These are phyloP conservation scores for Colletotrichum sp. DNA, from an alignment of 2,329 filamentous ascomycete species.

Conservation along the genomic window DNA sequence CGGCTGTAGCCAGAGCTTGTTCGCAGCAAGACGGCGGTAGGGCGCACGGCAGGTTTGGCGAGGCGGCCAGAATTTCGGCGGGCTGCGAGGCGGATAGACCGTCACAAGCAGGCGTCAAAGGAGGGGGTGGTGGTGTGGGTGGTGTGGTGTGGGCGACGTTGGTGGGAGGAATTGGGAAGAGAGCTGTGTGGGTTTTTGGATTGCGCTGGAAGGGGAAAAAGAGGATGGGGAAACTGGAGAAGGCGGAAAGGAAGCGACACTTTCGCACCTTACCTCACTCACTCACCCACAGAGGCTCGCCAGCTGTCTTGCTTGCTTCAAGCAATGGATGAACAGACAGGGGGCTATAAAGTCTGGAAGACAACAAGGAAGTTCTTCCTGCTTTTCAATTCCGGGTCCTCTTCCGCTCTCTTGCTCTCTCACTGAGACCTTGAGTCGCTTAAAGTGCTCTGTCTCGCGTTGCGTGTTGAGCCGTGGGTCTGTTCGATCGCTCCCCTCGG, in stretches of 20 bases:
- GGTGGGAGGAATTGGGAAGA: slow-evolving; percentile 16
- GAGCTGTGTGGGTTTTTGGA: slow-evolving; percentile 19
- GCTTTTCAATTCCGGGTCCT: not conserved
- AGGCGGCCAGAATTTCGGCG: slow-evolving; percentile 5
- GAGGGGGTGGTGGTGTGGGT: slow-evolving; percentile 9
- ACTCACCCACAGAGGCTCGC: slow-evolving; percentile 9
- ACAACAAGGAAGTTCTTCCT: not conserved
- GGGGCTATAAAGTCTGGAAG: not conserved
- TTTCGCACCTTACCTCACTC: not conserved
- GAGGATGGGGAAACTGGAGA: slow-evolving; percentile 19
- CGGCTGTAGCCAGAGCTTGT: not conserved
- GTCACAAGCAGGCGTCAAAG: not conserved
- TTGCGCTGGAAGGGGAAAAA: slow-evolving; percentile 19
- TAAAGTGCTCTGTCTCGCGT: not conserved
- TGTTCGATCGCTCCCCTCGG: not conserved
- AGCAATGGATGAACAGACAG: not conserved
- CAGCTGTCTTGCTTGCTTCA: not conserved
- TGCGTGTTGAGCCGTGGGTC: not conserved
- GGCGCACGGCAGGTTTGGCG: slow-evolving; percentile 1
- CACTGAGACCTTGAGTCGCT: not conserved
- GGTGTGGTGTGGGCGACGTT: slow-evolving; percentile 9
- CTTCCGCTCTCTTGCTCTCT: not conserved
- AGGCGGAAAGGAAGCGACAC: slow-evolving; percentile 5
- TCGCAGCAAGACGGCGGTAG: not conserved
- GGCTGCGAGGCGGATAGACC: slow-evolving; percentile 4